Evolutionary conservation across 2,329 filamentous ascomycete species (phyloP).

Genomic region (Cladosporium colombiae): DNA sequence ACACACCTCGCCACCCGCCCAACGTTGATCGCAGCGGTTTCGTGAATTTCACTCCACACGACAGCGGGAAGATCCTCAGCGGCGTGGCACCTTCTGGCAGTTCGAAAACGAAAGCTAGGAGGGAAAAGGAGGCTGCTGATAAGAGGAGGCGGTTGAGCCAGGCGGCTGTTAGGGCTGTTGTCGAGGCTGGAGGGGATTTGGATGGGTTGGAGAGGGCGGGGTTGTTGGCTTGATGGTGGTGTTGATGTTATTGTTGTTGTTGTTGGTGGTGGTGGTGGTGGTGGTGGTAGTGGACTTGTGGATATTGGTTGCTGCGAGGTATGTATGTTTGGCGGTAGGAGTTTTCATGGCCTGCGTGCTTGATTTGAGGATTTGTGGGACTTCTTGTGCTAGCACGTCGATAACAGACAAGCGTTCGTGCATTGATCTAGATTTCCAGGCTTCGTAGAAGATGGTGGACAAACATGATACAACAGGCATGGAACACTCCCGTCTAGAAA

Average conservation of each 20-base stretch:
- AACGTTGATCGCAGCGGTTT: conserved; percentile 62
- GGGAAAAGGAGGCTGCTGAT: conserved; percentile 85
- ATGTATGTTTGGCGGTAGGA: background rate
- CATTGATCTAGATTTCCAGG: too few species aligned
- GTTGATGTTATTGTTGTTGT: too few species aligned
- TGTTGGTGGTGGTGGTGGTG: conserved; percentile 20
- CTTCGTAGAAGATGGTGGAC: too few species aligned
- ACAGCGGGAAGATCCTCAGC: conserved; percentile 76
- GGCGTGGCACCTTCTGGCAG: conserved; percentile 90
- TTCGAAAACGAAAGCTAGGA: conserved; percentile 88
- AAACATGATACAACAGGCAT: too few species aligned
- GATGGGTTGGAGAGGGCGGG: conserved; percentile 46
- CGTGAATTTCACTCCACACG: conserved; percentile 85
- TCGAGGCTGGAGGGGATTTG: conserved; percentile 69
- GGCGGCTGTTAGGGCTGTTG: conserved; percentile 67
- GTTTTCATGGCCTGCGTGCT: background rate
- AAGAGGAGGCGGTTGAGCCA: conserved; percentile 68
- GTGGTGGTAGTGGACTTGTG: background rate
- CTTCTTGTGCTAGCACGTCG: too few species aligned
- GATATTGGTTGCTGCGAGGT: too few species aligned
- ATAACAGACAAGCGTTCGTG: too few species aligned
- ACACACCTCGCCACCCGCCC: conserved; percentile 32
- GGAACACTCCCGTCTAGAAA: too few species aligned
- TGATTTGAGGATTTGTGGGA: too few species aligned
- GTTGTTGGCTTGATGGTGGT: conserved; percentile 31